These are phyloP conservation scores for Aspergillus japonicus DNA, from an alignment of 2,329 filamentous ascomycete species.

Conservation along the genomic window DNA sequence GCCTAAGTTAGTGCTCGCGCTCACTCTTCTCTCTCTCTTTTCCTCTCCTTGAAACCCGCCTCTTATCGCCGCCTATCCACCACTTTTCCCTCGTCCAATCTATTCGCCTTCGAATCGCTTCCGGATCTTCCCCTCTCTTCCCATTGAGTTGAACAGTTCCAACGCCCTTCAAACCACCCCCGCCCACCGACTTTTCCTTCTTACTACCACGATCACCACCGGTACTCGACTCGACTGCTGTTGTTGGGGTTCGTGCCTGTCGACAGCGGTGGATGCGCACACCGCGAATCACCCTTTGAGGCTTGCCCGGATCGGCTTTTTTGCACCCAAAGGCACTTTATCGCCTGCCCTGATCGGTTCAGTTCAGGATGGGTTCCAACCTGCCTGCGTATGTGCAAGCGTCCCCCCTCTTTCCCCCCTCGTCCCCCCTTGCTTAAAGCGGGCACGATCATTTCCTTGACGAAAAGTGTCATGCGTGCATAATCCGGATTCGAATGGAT, in stretches of 20 bases:
- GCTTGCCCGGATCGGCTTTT: conserved; percentile 39
- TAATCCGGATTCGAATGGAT: conserved; percentile 13
- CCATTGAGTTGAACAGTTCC: background rate
- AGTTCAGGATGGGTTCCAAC: conserved; percentile 56
- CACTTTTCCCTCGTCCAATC: conserved; percentile 7
- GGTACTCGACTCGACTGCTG: conserved; percentile 10
- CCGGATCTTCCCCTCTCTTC: conserved; percentile 1
- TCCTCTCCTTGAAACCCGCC: background rate
- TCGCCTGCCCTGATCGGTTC: conserved; percentile 23
- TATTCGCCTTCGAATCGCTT: conserved; percentile 8
- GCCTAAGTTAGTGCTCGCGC: conserved; percentile 14
- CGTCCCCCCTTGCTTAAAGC: background rate
- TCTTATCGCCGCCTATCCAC: conserved; percentile 10
- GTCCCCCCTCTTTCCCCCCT: conserved; percentile 4
- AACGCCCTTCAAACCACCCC: background rate
- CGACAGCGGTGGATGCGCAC: conserved; percentile 36
- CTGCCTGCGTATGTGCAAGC: conserved; percentile 58
- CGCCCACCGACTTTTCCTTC: background rate
- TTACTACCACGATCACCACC: conserved; percentile 1
- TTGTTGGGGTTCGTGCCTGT: conserved; percentile 17
- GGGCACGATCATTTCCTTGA: background rate
- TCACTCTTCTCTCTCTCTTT: conserved; percentile 7
- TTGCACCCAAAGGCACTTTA: conserved; percentile 27
- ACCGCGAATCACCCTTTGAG: conserved; percentile 28
- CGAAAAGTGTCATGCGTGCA: conserved; percentile 2